These are phyloP conservation scores for Astrothelium macrocarpum DNA, from an alignment of 495 filamentous ascomycete species.

Conservation along the genomic window DNA sequence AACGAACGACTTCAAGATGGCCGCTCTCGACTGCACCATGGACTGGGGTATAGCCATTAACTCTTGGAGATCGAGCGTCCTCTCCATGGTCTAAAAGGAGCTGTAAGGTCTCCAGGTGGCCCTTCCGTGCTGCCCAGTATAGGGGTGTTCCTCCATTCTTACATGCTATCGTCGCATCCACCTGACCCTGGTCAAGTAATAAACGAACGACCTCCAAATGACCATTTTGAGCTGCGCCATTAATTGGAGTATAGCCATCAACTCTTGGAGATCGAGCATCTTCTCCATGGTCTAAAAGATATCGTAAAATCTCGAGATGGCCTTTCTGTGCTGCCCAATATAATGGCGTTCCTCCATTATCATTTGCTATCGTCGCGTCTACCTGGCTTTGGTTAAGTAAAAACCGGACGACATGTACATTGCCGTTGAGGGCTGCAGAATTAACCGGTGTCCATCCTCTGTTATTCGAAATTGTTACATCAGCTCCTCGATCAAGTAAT, in stretches of 20 bases:
- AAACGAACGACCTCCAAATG: neutral
- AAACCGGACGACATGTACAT: neutral
- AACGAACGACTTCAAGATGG: neutral
- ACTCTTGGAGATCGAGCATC: neutral
- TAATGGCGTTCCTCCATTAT: slow-evolving; percentile 2
- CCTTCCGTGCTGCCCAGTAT: slow-evolving; percentile 6
- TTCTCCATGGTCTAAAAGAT: slow-evolving; percentile 10
- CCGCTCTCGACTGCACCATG: slow-evolving; percentile 4
- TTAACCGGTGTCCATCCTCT: slow-evolving; percentile 7
- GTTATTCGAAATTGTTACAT: slow-evolving; percentile 6
- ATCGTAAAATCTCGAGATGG: slow-evolving; percentile 9
- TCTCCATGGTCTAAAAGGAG: slow-evolving; percentile 15
- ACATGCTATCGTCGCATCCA: neutral
- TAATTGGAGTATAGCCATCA: neutral
- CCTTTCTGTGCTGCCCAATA: slow-evolving; percentile 16
- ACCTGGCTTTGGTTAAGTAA: neutral
- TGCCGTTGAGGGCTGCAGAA: slow-evolving; percentile 7
- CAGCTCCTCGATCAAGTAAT: slow-evolving; percentile 8
- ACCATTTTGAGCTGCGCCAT: neutral
- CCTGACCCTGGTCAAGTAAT: neutral
- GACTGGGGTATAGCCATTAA: neutral
- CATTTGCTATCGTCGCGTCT: neutral
- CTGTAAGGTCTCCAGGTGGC: slow-evolving; percentile 15
- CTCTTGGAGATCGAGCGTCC: slow-evolving; percentile 9
- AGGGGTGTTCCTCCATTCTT: neutral